Percentiles rank a stretch among this genome's conserved stretches.
Conservation (phyloP, 2,329 filamentous ascomycete genomes). For the Aspergillus sojae region DNA sequence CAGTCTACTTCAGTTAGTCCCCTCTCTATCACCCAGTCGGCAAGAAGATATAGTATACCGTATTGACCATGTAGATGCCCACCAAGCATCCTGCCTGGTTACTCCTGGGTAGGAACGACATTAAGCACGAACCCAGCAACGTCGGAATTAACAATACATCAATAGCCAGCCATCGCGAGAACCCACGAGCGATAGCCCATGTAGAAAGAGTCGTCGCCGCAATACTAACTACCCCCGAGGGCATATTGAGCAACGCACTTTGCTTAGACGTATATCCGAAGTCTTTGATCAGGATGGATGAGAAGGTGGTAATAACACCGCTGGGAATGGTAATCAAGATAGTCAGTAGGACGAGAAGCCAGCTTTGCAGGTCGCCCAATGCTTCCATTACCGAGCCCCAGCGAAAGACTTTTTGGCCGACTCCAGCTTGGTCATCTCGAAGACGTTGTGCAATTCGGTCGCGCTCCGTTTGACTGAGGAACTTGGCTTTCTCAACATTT, state of each 20-base stretch:
- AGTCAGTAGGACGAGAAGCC: slow-evolving; percentile 29
- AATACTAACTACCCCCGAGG: slow-evolving; percentile 45
- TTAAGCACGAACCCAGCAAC: slow-evolving; percentile 46
- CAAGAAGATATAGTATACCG: slow-evolving; percentile 15
- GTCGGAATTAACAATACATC: slow-evolving; percentile 48
- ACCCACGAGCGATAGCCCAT: slow-evolving; percentile 42
- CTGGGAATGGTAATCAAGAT: slow-evolving; percentile 44
- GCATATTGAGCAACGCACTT: slow-evolving; percentile 50
- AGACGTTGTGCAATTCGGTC: slow-evolving; percentile 21
- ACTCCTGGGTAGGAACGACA: slow-evolving; percentile 36
- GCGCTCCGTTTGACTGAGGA: slow-evolving; percentile 26
- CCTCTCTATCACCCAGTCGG: slow-evolving; percentile 24
- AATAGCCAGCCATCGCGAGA: slow-evolving; percentile 46
- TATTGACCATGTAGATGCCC: slow-evolving; percentile 45
- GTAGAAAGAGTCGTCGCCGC: slow-evolving; percentile 42
- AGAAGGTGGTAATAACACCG: slow-evolving; percentile 50
- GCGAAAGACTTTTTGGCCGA: slow-evolving; percentile 26
- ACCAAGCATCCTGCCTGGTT: slow-evolving; percentile 47
- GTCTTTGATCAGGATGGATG: slow-evolving; percentile 43
- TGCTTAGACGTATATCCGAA: slow-evolving; percentile 48
- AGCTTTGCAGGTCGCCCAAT: slow-evolving; percentile 25
- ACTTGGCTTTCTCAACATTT: slow-evolving; percentile 22
- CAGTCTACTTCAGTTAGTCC: slow-evolving; percentile 29
- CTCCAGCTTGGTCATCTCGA: slow-evolving; percentile 21
- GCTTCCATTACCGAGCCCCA: slow-evolving; percentile 24